Base-by-base conservation (phyloP, 768 basidiomycete genomes). In the Boletales sp. region DNA sequence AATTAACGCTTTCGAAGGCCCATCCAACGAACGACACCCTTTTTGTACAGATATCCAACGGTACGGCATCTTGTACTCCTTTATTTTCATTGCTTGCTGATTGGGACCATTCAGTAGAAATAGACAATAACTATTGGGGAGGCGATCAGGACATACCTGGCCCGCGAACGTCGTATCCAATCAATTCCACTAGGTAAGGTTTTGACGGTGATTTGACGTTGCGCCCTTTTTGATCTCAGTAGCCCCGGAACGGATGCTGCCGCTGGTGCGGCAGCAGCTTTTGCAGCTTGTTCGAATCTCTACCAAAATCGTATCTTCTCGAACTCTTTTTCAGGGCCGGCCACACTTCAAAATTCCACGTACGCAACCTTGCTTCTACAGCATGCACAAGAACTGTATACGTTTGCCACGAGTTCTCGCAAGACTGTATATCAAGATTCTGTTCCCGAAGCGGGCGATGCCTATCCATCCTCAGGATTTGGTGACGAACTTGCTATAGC, bases 231-330 rank as follows among this genome's bases (percentile, higher is more conserved):
- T 60, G 36, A 49, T 45, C 34, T 33, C 8, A 34, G 13, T 41
- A 75, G 80, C 46, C 91, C 94, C 0, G 94, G 94, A 41, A 96
- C 94, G 0, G 94, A 97, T 57, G 92, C 81, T 15, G 90, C 89
- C 11, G 90, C 94, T 0, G 79, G 82, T 40, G 81, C 87, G 6
- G 82, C 94, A 2, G 87, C 90, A 2, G 93, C 94, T 14, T 94
- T 96, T 63, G 79, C 94, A 12, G 81, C 93, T 0, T 92, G 90
- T 58, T 86, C 94, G 2, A 79, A 81, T 51, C 77, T 97, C 28
- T 97, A 96, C 60, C 75, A 82, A 53, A 76, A 77, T 57, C 75
- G 73, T 53, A 60, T 74, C 33, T 79, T 90, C 59, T 75, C 78
- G 39, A 73, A 73, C 33, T 70, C 77, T 5, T 79, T 76, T 51